Conservation (phyloP, 352 stramenopile genomes). For the Blastocystis sp. region DNA sequence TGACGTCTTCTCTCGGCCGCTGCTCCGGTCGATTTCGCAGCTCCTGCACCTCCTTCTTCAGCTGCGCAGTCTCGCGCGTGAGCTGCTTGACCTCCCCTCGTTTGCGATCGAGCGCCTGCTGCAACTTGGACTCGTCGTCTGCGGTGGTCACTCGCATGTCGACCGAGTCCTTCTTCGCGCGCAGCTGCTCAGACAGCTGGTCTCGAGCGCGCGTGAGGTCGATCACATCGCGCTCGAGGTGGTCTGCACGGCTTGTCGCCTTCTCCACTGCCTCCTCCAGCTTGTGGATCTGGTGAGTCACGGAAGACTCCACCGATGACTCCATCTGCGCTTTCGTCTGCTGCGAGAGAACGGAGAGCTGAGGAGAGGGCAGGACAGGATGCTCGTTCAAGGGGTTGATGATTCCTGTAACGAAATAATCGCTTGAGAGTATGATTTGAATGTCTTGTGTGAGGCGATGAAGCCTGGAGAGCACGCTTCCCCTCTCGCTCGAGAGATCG, state of each 20-base stretch:
- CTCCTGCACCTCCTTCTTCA: slow-evolving; percentile 21
- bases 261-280: background rate
- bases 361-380: background rate
- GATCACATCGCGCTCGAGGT: background rate
- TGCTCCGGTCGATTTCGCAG: background rate
- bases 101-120: background rate
- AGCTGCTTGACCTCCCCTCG: background rate
- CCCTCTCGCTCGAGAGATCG: background rate
- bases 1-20: background rate
- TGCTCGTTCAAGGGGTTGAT: background rate
- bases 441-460: background rate
- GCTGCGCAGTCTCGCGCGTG: background rate
- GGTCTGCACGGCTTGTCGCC: background rate
- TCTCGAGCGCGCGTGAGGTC: background rate
- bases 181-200: background rate
- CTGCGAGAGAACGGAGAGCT: background rate
- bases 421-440: background rate
- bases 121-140: background rate
- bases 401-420: slow-evolving; percentile 16
- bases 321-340: background rate
- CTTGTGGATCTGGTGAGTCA: background rate
- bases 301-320: background rate
- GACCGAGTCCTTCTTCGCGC: background rate
- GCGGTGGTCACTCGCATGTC: background rate
- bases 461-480: background rate